A percentile compares a stretch with the other conserved stretches of the same genome.
phyloP scores from a whole-genome alignment of 2,329 filamentous ascomycete species.

The Rhynchosporium secalis region DNA sequence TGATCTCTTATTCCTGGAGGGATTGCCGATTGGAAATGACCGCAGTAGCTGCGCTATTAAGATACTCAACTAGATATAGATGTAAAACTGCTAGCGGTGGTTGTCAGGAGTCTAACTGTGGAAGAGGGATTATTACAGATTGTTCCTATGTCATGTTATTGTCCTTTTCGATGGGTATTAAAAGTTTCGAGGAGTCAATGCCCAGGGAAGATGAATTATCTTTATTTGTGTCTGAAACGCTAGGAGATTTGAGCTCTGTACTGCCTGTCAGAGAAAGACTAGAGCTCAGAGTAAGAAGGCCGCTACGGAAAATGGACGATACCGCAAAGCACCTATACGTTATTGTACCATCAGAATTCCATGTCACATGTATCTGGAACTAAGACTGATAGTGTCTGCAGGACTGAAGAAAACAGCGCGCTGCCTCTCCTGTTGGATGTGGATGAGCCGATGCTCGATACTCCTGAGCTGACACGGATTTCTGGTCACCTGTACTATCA shows the following conservation, averaged over 20 bases:
- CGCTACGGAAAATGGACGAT: neutral
- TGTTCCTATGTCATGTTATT: neutral
- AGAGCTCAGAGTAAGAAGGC: neutral
- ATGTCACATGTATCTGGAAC: neutral
- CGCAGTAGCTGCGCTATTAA: neutral
- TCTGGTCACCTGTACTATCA: neutral
- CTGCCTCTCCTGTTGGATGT: neutral
- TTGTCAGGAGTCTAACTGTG: neutral
- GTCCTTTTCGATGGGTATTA: neutral
- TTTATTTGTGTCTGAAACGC: neutral
- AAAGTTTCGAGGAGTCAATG: neutral
- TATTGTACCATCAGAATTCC: neutral
- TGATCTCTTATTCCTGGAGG: neutral
- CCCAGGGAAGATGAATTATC: neutral
- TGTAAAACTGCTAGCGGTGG: neutral
- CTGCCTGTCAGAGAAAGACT: neutral
- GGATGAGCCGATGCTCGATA: neutral
- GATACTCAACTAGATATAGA: neutral
- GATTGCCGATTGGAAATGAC: neutral
- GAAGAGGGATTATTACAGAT: neutral
- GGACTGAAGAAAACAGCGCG: neutral
- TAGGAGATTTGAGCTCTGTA: neutral
- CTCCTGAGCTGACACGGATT: neutral
- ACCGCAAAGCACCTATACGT: neutral
- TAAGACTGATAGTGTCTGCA: neutral